A percentile compares a stretch with the other conserved stretches of the same genome.
Evolutionary conservation across 306 rosid species (phyloP).

Genomic region (Gillenia trifoliata): DNA sequence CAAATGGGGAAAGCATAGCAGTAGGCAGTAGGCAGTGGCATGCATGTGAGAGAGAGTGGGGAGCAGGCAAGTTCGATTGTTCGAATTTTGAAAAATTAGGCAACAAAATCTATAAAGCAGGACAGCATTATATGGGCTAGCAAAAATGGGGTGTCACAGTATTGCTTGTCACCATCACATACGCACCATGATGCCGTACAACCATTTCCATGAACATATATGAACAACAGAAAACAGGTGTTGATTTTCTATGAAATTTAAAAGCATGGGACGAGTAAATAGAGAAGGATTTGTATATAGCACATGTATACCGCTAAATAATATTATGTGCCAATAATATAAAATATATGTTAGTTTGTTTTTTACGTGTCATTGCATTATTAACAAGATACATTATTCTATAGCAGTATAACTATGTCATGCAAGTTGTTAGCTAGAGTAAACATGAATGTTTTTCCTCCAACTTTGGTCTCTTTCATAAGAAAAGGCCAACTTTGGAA

Average conservation of each 20-base stretch:
- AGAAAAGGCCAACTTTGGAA: background rate
- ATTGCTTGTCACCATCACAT: background rate
- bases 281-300: too few species aligned
- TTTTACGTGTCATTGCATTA: too few species aligned
- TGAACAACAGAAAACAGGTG: too few species aligned
- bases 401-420: too few species aligned
- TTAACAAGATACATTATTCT: too few species aligned
- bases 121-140: background rate
- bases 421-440: too few species aligned
- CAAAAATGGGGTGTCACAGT: background rate
- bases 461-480: background rate
- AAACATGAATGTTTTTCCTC: background rate
- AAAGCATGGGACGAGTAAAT: too few species aligned
- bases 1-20: background rate
- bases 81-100: conserved; percentile 3
- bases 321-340: too few species aligned
- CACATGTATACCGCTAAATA: too few species aligned
- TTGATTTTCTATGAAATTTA: too few species aligned
- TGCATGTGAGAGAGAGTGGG: background rate
- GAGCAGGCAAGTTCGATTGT: background rate
- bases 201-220: background rate
- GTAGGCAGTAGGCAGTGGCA: too few species aligned
- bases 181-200: background rate
- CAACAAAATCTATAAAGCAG: background rate
- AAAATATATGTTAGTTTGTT: too few species aligned